These are phyloP conservation scores for Botrytis hyacinthi DNA, from an alignment of 2,329 filamentous ascomycete genomes.

Conservation along the genomic window DNA sequence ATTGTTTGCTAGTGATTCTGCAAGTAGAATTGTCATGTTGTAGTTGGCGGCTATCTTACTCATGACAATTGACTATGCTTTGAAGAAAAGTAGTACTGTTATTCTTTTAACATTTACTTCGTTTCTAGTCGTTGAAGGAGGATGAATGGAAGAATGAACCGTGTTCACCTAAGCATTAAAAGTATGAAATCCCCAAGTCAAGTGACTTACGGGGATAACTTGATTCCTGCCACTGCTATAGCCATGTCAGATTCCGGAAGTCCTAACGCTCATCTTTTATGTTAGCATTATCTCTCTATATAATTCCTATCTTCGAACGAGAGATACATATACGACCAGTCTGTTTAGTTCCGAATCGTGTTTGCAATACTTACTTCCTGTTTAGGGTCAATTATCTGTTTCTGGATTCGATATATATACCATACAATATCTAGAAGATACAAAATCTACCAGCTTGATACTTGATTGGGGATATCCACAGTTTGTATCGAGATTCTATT, in stretches of 20 bases:
- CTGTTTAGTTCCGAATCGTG: accelerated
- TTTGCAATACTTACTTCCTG: not conserved
- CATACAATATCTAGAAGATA: not conserved
- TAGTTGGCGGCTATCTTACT: not conserved
- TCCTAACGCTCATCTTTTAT: not conserved
- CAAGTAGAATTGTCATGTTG: not conserved
- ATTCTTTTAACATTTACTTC: not conserved
- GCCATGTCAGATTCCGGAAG: not conserved
- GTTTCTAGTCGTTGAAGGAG: not conserved
- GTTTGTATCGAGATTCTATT: not conserved
- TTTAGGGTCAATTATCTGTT: not conserved
- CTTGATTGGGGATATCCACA: not conserved
- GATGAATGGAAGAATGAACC: no score
- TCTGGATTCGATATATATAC: not conserved
- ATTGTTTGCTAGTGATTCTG: not conserved
- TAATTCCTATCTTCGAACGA: accelerated
- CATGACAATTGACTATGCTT: not conserved
- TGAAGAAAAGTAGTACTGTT: not conserved
- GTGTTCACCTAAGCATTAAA: not conserved
- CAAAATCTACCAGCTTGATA: not conserved
- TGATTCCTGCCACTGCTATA: not conserved
- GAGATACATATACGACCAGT: not conserved
- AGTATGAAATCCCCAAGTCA: not conserved
- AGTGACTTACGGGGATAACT: not conserved
- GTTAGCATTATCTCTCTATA: not conserved